Percentiles rank a stretch among this genome's conserved stretches.
Evolutionary conservation across 1,139 yeast genomes (phyloP).

Genomic region (Sugiyamaella japonica): DNA sequence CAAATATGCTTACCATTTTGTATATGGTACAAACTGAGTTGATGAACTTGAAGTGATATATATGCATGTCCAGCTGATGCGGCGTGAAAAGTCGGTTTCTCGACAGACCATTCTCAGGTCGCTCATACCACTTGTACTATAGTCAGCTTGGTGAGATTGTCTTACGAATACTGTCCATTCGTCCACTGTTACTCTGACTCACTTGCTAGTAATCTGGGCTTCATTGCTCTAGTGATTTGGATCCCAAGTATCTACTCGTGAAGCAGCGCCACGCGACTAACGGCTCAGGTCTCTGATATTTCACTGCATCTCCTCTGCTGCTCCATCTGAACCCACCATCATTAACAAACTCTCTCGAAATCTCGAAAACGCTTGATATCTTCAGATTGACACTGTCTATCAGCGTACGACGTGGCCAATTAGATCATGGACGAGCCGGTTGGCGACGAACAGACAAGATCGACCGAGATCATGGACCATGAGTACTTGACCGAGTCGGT

Average conservation of each 20-base stretch:
- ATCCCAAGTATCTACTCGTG: no score
- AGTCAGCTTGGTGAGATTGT: no score
- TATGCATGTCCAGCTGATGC: conserved; percentile 1
- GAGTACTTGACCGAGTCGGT: conserved; percentile 8
- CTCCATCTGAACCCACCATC: background rate
- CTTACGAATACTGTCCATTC: no score
- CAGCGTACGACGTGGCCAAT: background rate
- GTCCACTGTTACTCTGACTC: no score
- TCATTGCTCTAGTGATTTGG: no score
- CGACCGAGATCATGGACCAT: conserved; percentile 4
- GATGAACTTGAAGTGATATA: background rate
- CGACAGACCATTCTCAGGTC: no score
- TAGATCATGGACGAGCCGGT: background rate
- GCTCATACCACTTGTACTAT: no score
- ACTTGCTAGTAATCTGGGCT: no score
- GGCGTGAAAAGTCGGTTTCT: background rate
- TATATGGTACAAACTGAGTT: background rate
- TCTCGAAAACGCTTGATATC: background rate
- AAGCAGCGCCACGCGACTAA: no score
- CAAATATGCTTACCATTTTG: conserved; percentile 2
- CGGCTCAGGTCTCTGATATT: background rate
- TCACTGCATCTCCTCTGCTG: background rate
- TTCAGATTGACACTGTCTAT: background rate
- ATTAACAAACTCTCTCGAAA: no score
- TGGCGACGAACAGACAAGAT: background rate